Percentiles rank a stretch among this genome's conserved stretches.
Conservation (phyloP, 78 protist species). For the Trichosphaerium sp. region DNA sequence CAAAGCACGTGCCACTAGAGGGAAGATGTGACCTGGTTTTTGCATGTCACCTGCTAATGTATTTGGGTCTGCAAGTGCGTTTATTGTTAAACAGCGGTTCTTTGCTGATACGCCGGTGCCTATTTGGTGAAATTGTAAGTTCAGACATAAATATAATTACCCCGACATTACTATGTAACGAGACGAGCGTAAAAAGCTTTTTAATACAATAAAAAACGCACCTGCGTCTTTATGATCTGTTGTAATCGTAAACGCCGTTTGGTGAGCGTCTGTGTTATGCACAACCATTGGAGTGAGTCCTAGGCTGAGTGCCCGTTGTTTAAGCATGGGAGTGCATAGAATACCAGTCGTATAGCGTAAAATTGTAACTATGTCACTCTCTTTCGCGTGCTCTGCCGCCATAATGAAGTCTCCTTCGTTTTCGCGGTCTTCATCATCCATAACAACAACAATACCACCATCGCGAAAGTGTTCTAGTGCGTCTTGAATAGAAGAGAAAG, state of each 20-base stretch:
- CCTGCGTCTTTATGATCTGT: slow-evolving; percentile 11
- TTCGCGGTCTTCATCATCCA: slow-evolving; percentile 46
- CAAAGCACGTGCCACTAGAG: slow-evolving; percentile 31
- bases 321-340: slow-evolving; percentile 9
- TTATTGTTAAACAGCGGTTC: slow-evolving; percentile 28
- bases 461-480: not conserved
- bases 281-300: slow-evolving; percentile 41
- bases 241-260: slow-evolving; percentile 51
- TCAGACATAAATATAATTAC: not conserved
- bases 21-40: slow-evolving; percentile 60
- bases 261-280: slow-evolving; percentile 12
- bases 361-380: slow-evolving; percentile 30
- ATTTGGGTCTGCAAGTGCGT: slow-evolving; percentile 27
- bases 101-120: slow-evolving; percentile 51
- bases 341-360: slow-evolving; percentile 44
- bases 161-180: not conserved
- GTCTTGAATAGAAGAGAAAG: not conserved
- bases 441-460: slow-evolving; percentile 36
- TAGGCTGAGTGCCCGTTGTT: slow-evolving; percentile 4
- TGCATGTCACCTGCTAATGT: not conserved
- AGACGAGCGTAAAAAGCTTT: not conserved
- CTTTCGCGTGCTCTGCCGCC: slow-evolving; percentile 26
- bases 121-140: not conserved
- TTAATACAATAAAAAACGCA: too few species aligned
- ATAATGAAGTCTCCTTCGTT: slow-evolving; percentile 39